A percentile compares a stretch with the other conserved stretches of the same genome.
These are phyloP conservation scores for Flaveria floridana DNA, from an alignment of 140 eudicot genomes.

Conservation along the genomic window DNA sequence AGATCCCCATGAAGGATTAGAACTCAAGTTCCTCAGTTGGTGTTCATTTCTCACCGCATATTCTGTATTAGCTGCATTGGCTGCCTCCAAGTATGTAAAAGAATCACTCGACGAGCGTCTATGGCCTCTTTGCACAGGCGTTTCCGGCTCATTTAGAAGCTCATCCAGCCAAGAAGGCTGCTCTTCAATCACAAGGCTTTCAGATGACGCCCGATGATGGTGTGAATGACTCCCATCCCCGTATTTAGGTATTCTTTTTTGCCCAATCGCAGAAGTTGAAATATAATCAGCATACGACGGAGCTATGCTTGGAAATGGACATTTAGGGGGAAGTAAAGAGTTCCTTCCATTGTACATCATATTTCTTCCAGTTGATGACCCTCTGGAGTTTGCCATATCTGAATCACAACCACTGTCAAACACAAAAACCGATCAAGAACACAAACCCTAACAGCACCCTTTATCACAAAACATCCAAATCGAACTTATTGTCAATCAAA, in stretches of 20 bases:
- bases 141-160: slow-evolving; percentile 66
- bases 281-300: slow-evolving; percentile 43
- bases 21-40: slow-evolving; percentile 18
- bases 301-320: slow-evolving; percentile 39
- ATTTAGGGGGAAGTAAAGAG: slow-evolving; percentile 43
- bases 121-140: slow-evolving; percentile 49
- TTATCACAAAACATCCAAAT: not conserved
- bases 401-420: slow-evolving; percentile 33
- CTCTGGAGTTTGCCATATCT: slow-evolving; percentile 55
- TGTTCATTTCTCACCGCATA: slow-evolving; percentile 29
- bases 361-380: slow-evolving; percentile 37
- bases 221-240: slow-evolving; percentile 28
- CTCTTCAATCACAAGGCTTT: slow-evolving; percentile 64
- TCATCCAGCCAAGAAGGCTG: slow-evolving; percentile 85
- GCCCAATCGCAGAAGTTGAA: slow-evolving; percentile 20
- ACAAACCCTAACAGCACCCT: not conserved
- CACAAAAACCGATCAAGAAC: not conserved
- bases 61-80: slow-evolving; percentile 29
- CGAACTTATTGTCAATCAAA: not conserved
- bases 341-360: slow-evolving; percentile 32
- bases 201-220: slow-evolving; percentile 63
- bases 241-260: slow-evolving; percentile 26
- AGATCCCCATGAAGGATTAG: slow-evolving; percentile 35
- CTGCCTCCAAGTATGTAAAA: slow-evolving; percentile 51
- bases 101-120: slow-evolving; percentile 78